Percentiles rank a stretch among this genome's conserved stretches.
Evolutionary conservation across 2,329 filamentous ascomycete species (phyloP).

Genomic region (Paraphoma sp.): DNA sequence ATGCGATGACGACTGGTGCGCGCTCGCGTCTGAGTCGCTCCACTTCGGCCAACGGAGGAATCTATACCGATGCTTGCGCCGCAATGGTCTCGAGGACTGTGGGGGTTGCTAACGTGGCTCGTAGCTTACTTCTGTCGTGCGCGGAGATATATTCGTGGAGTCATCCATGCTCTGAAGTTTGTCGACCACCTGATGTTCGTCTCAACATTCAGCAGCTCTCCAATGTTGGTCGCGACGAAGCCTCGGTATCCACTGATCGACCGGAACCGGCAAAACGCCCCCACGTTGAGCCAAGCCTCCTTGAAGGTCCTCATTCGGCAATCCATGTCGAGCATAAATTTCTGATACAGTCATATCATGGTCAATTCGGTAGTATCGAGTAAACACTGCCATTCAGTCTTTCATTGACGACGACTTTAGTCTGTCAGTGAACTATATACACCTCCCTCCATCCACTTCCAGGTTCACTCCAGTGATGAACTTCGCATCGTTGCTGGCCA

Average conservation of each 20-base stretch:
- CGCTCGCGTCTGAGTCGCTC: slow-evolving; percentile 13
- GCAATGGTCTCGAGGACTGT: neutral
- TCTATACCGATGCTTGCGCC: neutral
- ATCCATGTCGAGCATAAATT: neutral
- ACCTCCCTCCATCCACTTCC: slow-evolving; percentile 49
- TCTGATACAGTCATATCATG: neutral
- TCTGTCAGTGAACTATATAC: slow-evolving; percentile 29
- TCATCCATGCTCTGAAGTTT: neutral
- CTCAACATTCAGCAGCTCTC: neutral
- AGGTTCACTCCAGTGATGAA: slow-evolving; percentile 65
- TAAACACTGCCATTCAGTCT: neutral
- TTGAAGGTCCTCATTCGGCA: neutral
- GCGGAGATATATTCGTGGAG: neutral
- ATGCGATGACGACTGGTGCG: slow-evolving; percentile 17
- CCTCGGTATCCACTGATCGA: neutral
- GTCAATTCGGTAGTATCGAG: neutral
- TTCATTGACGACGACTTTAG: neutral
- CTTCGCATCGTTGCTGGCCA: slow-evolving; percentile 64
- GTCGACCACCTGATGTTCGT: neutral
- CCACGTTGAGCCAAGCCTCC: neutral
- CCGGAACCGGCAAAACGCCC: neutral
- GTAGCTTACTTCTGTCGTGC: neutral
- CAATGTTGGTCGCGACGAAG: neutral
- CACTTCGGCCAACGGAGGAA: slow-evolving; percentile 11
- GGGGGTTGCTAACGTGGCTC: neutral